Base-by-base conservation (phyloP, 1,284 basidiomycete genomes). In the Ceratobasidium sp. region DNA sequence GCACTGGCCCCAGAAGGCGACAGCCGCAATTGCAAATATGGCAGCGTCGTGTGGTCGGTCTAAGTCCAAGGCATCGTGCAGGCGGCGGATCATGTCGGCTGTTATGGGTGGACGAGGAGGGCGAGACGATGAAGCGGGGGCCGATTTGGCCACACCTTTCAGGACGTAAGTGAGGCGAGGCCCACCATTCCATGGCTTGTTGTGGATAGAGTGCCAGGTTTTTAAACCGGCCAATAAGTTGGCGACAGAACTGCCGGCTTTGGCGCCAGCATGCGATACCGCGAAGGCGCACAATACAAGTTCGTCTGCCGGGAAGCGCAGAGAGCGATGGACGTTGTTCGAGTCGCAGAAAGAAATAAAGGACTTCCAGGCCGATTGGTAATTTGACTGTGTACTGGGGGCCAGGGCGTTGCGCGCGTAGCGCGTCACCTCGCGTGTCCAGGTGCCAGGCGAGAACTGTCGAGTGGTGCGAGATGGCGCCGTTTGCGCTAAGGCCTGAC, bases 131-230 rank as follows among this genome's bases (percentile, higher is more conserved):
- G 77, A 65, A 0, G 44, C 40, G 1, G 84, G 84, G 4, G 83
- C 68, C 1, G 82, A 71, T 26, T 81, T 81, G 7, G 80, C 62
- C 15, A 82, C 81, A 5, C 83, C 84, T 12, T 79, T 74, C 0
- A 85, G 56, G 0, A 84, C 74, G 6, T 82, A 79, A 0, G 66
- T 65, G 0, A 85, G 80, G 0, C 78, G 79, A 0, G 68, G 9
- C 3, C 80, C 73, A 0, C 83, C 83, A 2, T 81, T 62, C 83
- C 83, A 86, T 0, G 68, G n/a, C 1, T 62, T 66, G 23, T 80
- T 76, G 42, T 85, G 80, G 0, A 77, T 40, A 9, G 79, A 56
- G 67, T 86, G 85, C 83, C 83, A 85, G 3, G 83, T 81, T 56
- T 81, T 82, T 1, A 86, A 23, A 12, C 28, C 79, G 10, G 73